A percentile compares a stretch with the other conserved stretches of the same genome.
phyloP scores from a whole-genome alignment of 345 rosid species.

The Noccaea bulbosa region DNA sequence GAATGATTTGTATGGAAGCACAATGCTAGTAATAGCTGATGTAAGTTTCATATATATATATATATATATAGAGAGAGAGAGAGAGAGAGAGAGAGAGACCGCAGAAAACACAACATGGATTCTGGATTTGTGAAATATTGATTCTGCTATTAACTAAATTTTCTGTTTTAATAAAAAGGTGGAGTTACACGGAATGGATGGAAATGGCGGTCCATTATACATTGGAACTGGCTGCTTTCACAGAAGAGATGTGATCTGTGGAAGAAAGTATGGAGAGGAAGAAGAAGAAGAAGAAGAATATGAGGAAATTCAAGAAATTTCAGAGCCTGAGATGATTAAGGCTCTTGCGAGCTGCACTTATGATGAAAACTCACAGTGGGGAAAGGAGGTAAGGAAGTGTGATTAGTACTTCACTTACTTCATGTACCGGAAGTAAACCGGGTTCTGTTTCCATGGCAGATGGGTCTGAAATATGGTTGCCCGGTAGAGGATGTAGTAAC shows the following conservation, averaged over 20 bases:
- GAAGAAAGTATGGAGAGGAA: constrained; percentile 48
- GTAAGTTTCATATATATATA: constrained; percentile 31
- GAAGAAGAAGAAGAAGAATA: not conserved
- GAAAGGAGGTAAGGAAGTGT: constrained; percentile 56
- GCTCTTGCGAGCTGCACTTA: constrained; percentile 60
- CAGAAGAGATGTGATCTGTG: constrained; percentile 70
- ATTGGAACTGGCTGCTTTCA: constrained; percentile 84
- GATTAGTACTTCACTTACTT: not conserved
- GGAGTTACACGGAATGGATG: constrained; percentile 68
- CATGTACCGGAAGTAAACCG: not conserved
- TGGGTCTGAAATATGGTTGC: constrained; percentile 72
- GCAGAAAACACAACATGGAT: not conserved
- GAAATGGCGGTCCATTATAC: constrained; percentile 68
- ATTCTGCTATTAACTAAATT: not conserved
- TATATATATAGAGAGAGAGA: too few relatives aligned
- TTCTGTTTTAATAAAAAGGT: constrained; percentile 43
- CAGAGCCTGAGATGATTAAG: constrained; percentile 46
- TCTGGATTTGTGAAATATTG: not conserved
- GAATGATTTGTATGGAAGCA: constrained; percentile 56
- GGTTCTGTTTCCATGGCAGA: constrained; percentile 48
- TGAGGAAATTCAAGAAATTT: constrained; percentile 24
- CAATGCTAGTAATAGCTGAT: not conserved
- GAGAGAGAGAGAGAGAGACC: not conserved
- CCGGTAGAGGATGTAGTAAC: constrained; percentile 83
- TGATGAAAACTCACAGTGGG: constrained; percentile 73